A percentile compares a stretch with the other conserved stretches of the same genome.
Conservation (phyloP, 306 rosid genomes). For the Astragalus membranaceus region DNA sequence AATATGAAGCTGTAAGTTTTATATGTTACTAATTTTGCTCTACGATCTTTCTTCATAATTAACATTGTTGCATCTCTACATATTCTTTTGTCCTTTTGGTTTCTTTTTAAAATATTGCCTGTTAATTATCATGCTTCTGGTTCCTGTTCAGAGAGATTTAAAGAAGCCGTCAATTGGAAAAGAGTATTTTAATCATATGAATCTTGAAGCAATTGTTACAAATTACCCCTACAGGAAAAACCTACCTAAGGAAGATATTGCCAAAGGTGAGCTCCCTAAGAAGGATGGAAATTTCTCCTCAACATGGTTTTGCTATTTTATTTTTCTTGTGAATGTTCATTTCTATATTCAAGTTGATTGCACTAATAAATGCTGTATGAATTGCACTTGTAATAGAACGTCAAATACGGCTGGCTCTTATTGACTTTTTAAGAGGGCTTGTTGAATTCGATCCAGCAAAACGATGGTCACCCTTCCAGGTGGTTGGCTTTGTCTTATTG, state of each 20-base stretch:
- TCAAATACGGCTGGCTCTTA: slow-evolving; percentile 78
- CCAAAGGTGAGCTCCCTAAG: slow-evolving; percentile 56
- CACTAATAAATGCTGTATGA: slow-evolving; percentile 25
- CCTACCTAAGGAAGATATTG: slow-evolving; percentile 73
- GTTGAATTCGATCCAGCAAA: slow-evolving; percentile 95
- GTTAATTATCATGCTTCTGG: slow-evolving; percentile 24
- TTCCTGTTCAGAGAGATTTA: slow-evolving; percentile 72
- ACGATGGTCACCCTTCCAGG: slow-evolving; percentile 99
- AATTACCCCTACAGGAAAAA: slow-evolving; percentile 89
- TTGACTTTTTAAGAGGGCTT: slow-evolving; percentile 93
- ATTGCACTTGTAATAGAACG: slow-evolving; percentile 58
- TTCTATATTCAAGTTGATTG: slow-evolving; percentile 10
- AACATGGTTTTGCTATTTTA: slow-evolving; percentile 5
- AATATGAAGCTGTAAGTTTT: slow-evolving; percentile 90
- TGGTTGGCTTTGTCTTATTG: slow-evolving; percentile 20
- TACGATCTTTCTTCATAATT: slow-evolving; percentile 7
- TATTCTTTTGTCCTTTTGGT: neutral
- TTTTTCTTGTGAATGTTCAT: neutral
- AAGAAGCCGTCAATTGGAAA: slow-evolving; percentile 90
- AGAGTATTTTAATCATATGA: slow-evolving; percentile 83
- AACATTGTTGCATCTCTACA: neutral
- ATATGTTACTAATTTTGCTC: neutral
- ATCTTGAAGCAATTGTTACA: slow-evolving; percentile 85
- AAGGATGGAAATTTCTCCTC: slow-evolving; percentile 8
- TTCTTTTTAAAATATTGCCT: neutral